phyloP scores from a whole-genome alignment of 805 yeast species.

The Yamadazyma nakazawae region DNA sequence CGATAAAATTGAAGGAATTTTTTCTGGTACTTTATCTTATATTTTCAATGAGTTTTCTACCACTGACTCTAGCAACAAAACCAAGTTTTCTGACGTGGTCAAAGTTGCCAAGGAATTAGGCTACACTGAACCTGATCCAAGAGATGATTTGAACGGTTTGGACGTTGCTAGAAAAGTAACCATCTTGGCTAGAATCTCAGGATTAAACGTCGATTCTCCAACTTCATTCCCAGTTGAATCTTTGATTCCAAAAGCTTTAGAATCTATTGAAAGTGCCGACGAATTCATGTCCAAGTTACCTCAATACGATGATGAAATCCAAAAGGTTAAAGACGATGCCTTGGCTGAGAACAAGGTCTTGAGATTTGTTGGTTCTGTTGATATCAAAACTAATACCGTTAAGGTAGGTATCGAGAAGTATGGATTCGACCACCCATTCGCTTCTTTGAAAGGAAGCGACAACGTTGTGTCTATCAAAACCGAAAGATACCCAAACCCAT shows the following conservation, averaged over 20 bases:
- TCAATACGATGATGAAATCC: constrained; percentile 75
- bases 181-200: constrained; percentile 89
- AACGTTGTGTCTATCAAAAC: constrained; percentile 91
- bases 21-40: constrained; percentile 93
- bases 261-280: constrained; percentile 63
- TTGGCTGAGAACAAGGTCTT: constrained; percentile 80
- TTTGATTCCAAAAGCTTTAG: constrained; percentile 84
- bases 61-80: constrained; percentile 48
- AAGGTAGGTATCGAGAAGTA: constrained; percentile 89
- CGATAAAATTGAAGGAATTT: constrained; percentile 89
- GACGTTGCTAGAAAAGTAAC: constrained; percentile 99
- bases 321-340: constrained; percentile 75
- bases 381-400: constrained; percentile 63
- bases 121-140: constrained; percentile 98
- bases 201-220: constrained; percentile 80
- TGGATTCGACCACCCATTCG: constrained; percentile 89
- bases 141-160: constrained; percentile 96
- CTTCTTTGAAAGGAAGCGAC: constrained; percentile 92
- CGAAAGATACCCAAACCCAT: constrained; percentile 87
- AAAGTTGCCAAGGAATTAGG: constrained; percentile 85
- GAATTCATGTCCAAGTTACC: constrained; percentile 84
- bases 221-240: constrained; percentile 92
- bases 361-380: constrained; percentile 91
- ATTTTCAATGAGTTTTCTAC: constrained; percentile 92
- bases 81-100: constrained; percentile 87